Evolutionary conservation across 208 protist species (phyloP).

Genomic region (Acanthamoeba royreba): DNA sequence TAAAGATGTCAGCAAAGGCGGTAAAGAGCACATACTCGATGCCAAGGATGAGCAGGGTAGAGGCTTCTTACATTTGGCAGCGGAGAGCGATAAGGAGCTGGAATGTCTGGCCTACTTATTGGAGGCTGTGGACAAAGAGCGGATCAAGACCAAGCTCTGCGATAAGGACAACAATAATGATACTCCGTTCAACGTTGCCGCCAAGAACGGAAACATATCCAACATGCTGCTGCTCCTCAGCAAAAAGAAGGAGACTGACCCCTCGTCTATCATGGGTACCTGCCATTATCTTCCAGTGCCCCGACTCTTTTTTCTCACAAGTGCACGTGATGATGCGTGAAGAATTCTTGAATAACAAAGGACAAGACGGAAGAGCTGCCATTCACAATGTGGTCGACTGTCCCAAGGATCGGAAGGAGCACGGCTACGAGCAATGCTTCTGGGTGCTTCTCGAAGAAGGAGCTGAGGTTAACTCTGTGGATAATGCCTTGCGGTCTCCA

Average conservation of each 20-base stretch:
- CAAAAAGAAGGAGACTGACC: not conserved
- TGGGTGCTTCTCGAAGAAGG: not conserved
- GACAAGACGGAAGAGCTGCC: not conserved
- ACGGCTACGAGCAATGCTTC: not conserved
- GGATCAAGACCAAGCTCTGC: not conserved
- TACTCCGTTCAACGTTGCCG: not conserved
- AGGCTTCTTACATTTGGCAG: not conserved
- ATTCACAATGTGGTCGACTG: not conserved
- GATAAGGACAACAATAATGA: not conserved
- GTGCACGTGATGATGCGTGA: not conserved
- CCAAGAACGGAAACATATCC: not conserved
- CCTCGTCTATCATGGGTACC: not conserved
- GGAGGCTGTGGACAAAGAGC: not conserved
- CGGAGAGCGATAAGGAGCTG: not conserved
- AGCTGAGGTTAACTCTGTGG: not conserved
- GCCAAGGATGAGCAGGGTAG: not conserved
- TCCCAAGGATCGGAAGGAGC: not conserved
- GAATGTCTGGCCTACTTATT: not conserved
- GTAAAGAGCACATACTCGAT: not conserved
- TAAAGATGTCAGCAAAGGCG: not conserved
- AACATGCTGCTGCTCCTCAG: not conserved
- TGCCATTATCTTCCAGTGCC: not conserved
- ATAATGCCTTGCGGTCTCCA: not conserved
- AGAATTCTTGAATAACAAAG: slow-evolving; percentile 8
- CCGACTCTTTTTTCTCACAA: not conserved